Percentiles rank a stretch among this genome's conserved stretches.
Conservation (phyloP, 768 basidiomycete genomes). For the Leucocoprinus birnbaumii region DNA sequence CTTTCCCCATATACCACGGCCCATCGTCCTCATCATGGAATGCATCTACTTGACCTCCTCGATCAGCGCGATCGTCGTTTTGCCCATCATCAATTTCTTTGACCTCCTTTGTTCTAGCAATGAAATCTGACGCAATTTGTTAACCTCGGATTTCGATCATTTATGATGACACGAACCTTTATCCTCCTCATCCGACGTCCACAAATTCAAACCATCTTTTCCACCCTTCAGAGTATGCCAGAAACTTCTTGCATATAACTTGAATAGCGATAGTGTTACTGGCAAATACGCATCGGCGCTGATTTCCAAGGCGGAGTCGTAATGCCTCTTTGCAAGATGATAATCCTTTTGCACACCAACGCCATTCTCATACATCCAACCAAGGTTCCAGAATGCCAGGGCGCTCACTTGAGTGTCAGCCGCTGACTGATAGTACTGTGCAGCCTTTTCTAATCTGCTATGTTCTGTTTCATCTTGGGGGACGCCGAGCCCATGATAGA, state of each 20-base stretch:
- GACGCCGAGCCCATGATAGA: constrained; percentile 87
- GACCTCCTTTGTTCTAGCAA: constrained; percentile 26
- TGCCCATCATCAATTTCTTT: constrained; percentile 39
- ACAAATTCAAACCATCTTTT: constrained; percentile 62
- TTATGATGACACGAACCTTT: constrained; percentile 14
- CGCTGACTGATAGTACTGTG: constrained; percentile 91
- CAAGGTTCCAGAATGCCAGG: constrained; percentile 96
- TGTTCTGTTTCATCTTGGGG: constrained; percentile 57
- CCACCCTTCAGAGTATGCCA: constrained; percentile 82
- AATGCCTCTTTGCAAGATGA: constrained; percentile 94
- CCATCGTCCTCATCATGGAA: constrained; percentile 55
- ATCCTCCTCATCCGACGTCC: constrained; percentile 57
- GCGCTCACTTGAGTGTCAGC: constrained; percentile 92
- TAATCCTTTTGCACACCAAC: constrained; percentile 93
- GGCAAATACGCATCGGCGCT: constrained; percentile 90
- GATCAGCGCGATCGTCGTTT: constrained; percentile 23
- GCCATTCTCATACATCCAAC: constrained; percentile 99
- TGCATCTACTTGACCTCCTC: constrained; percentile 30
- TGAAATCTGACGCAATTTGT: constrained; percentile 6
- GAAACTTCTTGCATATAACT: constrained; percentile 78
- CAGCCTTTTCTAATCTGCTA: constrained; percentile 82
- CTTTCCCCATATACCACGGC: constrained; percentile 82
- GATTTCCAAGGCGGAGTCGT: constrained; percentile 86
- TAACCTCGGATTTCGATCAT: not conserved
- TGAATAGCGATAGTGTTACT: constrained; percentile 75